Percentiles rank a stretch among this genome's conserved stretches.
Conservation (phyloP, 257 asterid genomes). For the Nicotiana tabacum region DNA sequence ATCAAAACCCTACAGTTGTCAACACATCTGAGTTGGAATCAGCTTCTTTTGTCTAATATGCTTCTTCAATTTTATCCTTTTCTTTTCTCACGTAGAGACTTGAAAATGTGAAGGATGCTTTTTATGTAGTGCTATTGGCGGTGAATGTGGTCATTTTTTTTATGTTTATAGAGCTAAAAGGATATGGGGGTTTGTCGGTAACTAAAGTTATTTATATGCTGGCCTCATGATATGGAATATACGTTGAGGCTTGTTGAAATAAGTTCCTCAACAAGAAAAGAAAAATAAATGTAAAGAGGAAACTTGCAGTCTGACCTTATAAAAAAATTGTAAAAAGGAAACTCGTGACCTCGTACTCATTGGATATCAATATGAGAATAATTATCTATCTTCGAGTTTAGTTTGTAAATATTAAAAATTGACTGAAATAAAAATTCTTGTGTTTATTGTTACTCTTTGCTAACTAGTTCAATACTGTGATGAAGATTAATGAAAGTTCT, state of each 20-base stretch:
- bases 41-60: not conserved
- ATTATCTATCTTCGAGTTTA: not conserved
- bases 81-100: not conserved
- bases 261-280: not conserved
- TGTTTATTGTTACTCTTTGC: not conserved
- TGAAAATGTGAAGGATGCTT: constrained; percentile 5
- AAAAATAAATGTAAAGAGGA: constrained; percentile 4
- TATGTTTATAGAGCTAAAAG: not conserved
- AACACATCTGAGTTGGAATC: not conserved
- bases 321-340: not conserved
- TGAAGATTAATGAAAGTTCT: not conserved
- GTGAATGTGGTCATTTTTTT: not conserved
- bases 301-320: not conserved
- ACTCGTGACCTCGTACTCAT: not conserved
- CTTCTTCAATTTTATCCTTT: not conserved
- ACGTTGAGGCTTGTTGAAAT: not conserved
- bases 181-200: not conserved
- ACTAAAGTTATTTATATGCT: not conserved
- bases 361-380: not conserved
- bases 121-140: not conserved
- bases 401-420: not conserved
- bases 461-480: not conserved
- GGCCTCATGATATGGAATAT: not conserved
- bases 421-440: not conserved
- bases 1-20: not conserved